A percentile compares a stretch with the other conserved stretches of the same genome.
phyloP scores from a whole-genome alignment of 2,329 filamentous ascomycete species.

The Coniochaeta sp. region DNA sequence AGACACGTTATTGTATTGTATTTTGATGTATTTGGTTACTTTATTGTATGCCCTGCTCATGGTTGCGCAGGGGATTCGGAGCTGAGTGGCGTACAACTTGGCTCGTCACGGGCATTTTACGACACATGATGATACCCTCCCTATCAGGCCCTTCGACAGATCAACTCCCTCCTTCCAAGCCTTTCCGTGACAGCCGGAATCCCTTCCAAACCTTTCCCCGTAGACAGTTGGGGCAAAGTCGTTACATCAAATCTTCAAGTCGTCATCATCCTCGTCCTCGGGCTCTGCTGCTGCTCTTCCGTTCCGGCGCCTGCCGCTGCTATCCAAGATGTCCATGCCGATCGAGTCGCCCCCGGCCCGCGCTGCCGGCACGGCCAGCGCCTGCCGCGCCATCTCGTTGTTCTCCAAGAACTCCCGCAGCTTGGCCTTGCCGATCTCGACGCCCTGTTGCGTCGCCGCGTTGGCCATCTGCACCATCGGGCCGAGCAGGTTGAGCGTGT shows the following conservation, averaged over 20 bases:
- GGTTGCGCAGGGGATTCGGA: not conserved
- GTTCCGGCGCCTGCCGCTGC: conserved; percentile 45
- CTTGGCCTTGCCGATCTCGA: conserved; percentile 88
- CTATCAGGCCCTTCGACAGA: conserved; percentile 6
- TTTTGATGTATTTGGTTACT: not conserved
- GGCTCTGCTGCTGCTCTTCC: conserved; percentile 16
- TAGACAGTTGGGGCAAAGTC: no score
- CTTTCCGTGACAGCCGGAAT: not conserved
- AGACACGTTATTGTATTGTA: conserved; percentile 3
- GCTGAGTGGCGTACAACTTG: not conserved
- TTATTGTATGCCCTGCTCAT: not conserved
- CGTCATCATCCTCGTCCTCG: conserved; percentile 56
- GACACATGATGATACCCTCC: not conserved
- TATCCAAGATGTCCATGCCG: conserved; percentile 53
- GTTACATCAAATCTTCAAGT: conserved; percentile 34
- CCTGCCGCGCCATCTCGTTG: conserved; percentile 77
- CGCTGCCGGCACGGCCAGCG: conserved; percentile 65
- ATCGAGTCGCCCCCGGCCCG: conserved; percentile 38
- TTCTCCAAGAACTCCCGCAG: conserved; percentile 84
- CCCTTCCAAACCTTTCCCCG: no score
- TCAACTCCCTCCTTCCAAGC: conserved; percentile 3
- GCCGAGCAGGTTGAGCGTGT: conserved; percentile 89
- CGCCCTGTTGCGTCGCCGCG: conserved; percentile 75
- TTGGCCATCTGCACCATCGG: conserved; percentile 94
- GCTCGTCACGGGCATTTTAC: not conserved